Evolutionary conservation across 2,329 filamentous ascomycete genomes (phyloP), one percentile per base, ranked within the genome.

Genomic region (Ophiostoma sp.): DNA sequence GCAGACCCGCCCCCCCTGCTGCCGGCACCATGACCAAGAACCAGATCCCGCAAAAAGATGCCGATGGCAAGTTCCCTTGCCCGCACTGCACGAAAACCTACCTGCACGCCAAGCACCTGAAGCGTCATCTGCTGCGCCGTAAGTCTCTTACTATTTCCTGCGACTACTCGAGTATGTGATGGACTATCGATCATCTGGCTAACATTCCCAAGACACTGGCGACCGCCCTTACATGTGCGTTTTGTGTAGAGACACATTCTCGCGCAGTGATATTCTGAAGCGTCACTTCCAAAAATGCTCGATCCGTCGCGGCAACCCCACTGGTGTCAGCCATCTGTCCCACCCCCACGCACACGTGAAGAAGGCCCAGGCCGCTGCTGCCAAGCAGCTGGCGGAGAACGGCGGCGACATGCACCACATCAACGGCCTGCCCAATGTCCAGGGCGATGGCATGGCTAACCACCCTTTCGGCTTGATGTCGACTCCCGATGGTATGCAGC

Each of bases 281-380:
- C 92, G 95, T 73, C 95, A 99, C 81, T 99, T 98, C 81, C 93
- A 97, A 79, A 99, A 99, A 83, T 99, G 95, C 82, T 97, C 95
- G 52, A 92, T 97, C 73, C 89, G 95, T 75, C 89, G 95, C 77
- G 95, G 95, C 69, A 98, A 98, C 80, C 94, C 95, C 67, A 97
- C 93, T 16, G 93, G 93, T 74, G 92, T 92, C 72, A 97, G 91
- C 76, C 95, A 99, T 81, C 80, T 99, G 79, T 96, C 93, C 74
- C 93, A 97, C 80, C 92, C 93, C 47, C 91, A 94, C 79, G 90
- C 91, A 72, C 92, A 96, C 79, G 84, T 95, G 76, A 94, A 93
- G 83, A 93, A 93, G 81, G 84, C 86, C 74, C 84, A 86, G 71
- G 63, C 63, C 16, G 63, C 63, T n/a, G 70, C 81, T 82, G 27